phyloP scores from a whole-genome alignment of 73 alveolate genomes.

The Paramecium octaurelia region DNA sequence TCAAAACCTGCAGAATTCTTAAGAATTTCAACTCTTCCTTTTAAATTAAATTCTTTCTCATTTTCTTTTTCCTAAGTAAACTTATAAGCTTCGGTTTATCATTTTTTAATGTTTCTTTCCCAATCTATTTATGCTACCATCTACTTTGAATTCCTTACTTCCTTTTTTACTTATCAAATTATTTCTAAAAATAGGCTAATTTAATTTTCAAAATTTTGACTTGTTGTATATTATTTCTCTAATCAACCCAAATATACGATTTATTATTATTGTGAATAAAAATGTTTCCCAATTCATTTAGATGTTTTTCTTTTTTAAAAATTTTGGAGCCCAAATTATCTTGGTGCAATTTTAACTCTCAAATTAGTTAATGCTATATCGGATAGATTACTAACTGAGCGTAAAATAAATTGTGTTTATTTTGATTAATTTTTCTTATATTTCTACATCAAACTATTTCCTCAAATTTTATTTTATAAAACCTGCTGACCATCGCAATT shows the following conservation, averaged over 20 bases:
- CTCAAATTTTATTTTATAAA: conserved; percentile 92
- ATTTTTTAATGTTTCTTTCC: conserved; percentile 60
- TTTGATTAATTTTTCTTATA: conserved; percentile 80
- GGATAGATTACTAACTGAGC: conserved; percentile 10
- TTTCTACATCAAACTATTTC: conserved; percentile 87
- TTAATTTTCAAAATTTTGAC: conserved; percentile 68
- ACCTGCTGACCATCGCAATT: conserved; percentile 99
- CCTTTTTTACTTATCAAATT: conserved; percentile 91
- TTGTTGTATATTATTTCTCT: conserved; percentile 76
- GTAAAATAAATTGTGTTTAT: conserved; percentile 61
- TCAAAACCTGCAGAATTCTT: conserved; percentile 72
- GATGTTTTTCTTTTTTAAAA: conserved; percentile 85
- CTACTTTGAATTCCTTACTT: conserved; percentile 79
- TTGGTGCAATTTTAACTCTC: conserved; percentile 92
- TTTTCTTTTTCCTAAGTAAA: conserved; percentile 73
- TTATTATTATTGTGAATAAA: conserved; percentile 67
- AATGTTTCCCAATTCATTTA: conserved; percentile 71
- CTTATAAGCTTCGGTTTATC: conserved; percentile 73
- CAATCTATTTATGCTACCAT: conserved; percentile 39
- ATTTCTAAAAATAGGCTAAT: conserved; percentile 71
- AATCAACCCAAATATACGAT: conserved; percentile 73
- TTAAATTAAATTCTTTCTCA: conserved; percentile 72
- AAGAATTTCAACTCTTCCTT: conserved; percentile 81
- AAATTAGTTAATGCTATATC: not conserved
- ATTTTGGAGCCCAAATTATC: conserved; percentile 90